These are phyloP conservation scores for Bocquillonia castaneifolia DNA, from an alignment of 441 rosid genomes.

Conservation along the genomic window DNA sequence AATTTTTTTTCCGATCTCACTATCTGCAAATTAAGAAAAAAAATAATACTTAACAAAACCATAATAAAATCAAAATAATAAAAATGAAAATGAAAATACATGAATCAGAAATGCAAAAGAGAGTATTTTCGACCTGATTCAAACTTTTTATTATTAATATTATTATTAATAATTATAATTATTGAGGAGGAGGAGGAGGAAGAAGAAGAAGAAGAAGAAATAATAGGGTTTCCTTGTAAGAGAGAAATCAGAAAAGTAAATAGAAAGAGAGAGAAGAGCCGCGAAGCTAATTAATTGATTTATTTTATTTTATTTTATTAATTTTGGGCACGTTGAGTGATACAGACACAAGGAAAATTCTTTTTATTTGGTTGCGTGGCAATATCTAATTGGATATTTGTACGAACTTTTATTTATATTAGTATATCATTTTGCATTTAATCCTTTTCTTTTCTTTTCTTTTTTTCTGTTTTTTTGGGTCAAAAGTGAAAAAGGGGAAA, in stretches of 20 bases:
- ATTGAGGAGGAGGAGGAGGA: no score
- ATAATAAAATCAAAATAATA: neutral
- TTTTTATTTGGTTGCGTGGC: slow-evolving; percentile 10
- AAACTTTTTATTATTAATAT: no score
- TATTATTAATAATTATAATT: no score
- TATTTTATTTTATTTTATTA: no score
- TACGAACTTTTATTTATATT: no score
- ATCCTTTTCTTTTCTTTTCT: no score
- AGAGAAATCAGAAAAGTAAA: no score
- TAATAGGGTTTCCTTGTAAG: slow-evolving; percentile 11
- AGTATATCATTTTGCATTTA: no score
- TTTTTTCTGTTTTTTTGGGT: neutral
- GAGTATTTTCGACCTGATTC: no score
- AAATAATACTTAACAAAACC: neutral
- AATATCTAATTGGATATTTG: neutral
- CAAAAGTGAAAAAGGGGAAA: neutral
- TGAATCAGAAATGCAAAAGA: neutral
- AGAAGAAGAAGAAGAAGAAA: neutral
- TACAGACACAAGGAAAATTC: neutral
- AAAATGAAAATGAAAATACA: neutral
- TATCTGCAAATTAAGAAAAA: no score
- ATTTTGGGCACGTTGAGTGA: slow-evolving; percentile 17
- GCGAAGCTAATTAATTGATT: neutral
- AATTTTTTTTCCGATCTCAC: no score
- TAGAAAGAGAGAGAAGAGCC: neutral